phyloP scores from a whole-genome alignment of 2,329 filamentous ascomycete species.

The Fusarium keratoplasticum region DNA sequence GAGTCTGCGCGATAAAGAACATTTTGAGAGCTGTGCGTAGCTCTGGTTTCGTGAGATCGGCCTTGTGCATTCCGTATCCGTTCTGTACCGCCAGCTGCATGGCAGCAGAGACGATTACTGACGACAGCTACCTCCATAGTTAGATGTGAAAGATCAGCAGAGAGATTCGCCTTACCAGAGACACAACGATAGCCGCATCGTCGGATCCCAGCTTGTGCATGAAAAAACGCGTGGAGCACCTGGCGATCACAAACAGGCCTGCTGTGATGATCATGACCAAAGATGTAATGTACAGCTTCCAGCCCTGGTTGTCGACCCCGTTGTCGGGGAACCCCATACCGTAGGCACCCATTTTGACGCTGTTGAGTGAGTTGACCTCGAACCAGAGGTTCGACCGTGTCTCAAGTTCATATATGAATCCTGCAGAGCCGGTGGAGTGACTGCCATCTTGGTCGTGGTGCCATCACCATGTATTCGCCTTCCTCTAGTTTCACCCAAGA shows the following conservation, averaged over 20 bases:
- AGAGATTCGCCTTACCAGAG: slow-evolving; percentile 45
- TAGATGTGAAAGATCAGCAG: background rate
- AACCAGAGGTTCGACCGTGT: background rate
- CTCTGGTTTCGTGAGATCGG: slow-evolving; percentile 47
- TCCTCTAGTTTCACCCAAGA: background rate
- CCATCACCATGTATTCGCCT: background rate
- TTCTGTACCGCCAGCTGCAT: slow-evolving; percentile 51
- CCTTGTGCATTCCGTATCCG: slow-evolving; percentile 55
- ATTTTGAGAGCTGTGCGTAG: slow-evolving; percentile 45
- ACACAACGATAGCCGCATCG: slow-evolving; percentile 52
- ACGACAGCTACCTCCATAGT: slow-evolving; percentile 41
- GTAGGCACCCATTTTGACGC: slow-evolving; percentile 22
- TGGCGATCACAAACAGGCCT: slow-evolving; percentile 47
- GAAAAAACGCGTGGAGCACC: slow-evolving; percentile 50
- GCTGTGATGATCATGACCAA: slow-evolving; percentile 50
- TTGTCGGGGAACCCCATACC: slow-evolving; percentile 45
- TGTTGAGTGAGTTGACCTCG: background rate
- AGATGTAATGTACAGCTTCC: slow-evolving; percentile 49
- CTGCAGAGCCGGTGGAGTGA: background rate
- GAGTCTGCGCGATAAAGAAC: slow-evolving; percentile 60
- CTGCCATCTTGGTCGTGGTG: background rate
- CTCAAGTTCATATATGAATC: background rate
- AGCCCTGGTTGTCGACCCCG: slow-evolving; percentile 50
- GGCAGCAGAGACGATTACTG: slow-evolving; percentile 47
- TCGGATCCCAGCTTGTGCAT: slow-evolving; percentile 51